Evolutionary conservation across 2,329 filamentous ascomycete species (phyloP).

Genomic region (Cladosporium oxysporum): DNA sequence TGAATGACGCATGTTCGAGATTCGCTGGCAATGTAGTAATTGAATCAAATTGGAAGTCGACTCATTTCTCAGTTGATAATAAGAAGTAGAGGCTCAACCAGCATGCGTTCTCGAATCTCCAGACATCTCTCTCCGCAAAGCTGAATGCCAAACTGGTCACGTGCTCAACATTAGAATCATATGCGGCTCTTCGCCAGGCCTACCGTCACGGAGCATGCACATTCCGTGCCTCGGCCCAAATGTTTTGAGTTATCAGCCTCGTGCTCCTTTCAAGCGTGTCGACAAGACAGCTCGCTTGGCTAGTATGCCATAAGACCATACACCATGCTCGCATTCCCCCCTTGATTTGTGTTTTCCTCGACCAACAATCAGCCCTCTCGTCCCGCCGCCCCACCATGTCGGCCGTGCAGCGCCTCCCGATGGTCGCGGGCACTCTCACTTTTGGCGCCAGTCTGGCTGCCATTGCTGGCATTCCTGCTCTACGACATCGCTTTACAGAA

Average conservation of each 20-base stretch:
- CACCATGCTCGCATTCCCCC: background rate
- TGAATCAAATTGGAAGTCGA: too few relatives aligned
- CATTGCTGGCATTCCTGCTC: constrained; percentile 30
- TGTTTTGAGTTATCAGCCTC: constrained; percentile 18
- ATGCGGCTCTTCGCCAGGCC: background rate
- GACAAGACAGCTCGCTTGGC: constrained; percentile 8
- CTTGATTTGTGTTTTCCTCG: background rate
- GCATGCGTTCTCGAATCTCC: background rate
- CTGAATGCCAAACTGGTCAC: background rate
- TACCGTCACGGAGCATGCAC: background rate
- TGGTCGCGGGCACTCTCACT: constrained; percentile 33
- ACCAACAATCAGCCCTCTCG: background rate
- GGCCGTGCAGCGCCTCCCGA: constrained; percentile 33
- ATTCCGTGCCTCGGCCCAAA: constrained; percentile 19
- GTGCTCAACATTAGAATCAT: background rate
- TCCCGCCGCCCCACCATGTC: constrained; percentile 32
- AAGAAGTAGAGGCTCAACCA: background rate
- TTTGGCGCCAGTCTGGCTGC: constrained; percentile 28
- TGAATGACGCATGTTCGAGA: too few relatives aligned
- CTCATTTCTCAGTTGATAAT: background rate
- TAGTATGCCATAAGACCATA: background rate
- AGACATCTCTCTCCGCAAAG: background rate
- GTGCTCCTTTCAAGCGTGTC: background rate
- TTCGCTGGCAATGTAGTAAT: too few relatives aligned
- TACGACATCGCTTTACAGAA: constrained; percentile 31